Percentiles rank a stretch among this genome's conserved stretches.
phyloP scores from a whole-genome alignment of 2,329 filamentous ascomycete species.

The Ceratocystis destructans region DNA sequence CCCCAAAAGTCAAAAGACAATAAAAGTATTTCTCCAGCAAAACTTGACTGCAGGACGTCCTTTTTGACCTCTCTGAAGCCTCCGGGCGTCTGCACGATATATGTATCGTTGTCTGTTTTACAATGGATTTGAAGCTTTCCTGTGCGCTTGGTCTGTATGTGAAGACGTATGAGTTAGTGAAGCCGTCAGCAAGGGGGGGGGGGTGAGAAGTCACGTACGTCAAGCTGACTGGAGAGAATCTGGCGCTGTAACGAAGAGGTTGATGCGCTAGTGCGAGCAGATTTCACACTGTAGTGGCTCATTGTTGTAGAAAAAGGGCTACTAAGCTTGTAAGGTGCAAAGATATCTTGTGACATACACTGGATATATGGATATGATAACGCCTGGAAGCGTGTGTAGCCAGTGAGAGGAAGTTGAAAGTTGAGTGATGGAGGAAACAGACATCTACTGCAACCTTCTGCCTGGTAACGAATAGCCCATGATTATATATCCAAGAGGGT shows the following conservation, averaged over 20 bases:
- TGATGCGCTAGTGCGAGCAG: slow-evolving; percentile 1
- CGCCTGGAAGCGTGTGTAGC: too few species aligned
- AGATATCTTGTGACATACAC: not conserved
- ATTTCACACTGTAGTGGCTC: not conserved
- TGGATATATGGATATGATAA: not conserved
- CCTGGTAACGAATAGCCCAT: not conserved
- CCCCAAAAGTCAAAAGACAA: slow-evolving; percentile 17
- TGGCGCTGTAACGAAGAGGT: not conserved
- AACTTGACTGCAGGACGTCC: slow-evolving; percentile 6
- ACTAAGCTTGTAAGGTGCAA: not conserved
- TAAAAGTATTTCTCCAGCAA: slow-evolving; percentile 11
- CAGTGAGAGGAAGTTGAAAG: too few species aligned
- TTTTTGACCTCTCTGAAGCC: slow-evolving; percentile 13
- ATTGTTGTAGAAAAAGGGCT: not conserved
- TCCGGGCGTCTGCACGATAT: slow-evolving; percentile 15
- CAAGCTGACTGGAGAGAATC: not conserved
- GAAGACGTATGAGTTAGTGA: not conserved
- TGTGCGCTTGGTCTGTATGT: not conserved
- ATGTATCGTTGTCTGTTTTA: slow-evolving; percentile 12
- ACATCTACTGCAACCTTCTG: not conserved
- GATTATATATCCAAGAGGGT: not conserved
- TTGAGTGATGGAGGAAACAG: not conserved
- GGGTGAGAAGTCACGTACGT: not conserved
- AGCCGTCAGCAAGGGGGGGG: not conserved
- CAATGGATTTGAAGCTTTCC: slow-evolving; percentile 13